Evolutionary conservation across 2,329 filamentous ascomycete species (phyloP).

Genomic region (Hymenoscyphus albidus): DNA sequence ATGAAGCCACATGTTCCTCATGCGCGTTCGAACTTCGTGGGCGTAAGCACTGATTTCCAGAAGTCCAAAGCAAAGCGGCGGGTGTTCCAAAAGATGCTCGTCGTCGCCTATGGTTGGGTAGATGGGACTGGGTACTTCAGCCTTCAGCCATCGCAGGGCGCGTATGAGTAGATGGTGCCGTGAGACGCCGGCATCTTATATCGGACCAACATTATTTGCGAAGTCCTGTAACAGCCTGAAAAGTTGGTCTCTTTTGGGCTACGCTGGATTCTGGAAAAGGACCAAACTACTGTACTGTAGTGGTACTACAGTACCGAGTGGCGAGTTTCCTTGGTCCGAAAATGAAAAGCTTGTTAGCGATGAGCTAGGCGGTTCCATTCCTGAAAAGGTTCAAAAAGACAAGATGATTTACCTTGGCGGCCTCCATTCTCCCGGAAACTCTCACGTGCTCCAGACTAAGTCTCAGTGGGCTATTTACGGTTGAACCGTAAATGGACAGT

Average conservation of each 20-base stretch:
- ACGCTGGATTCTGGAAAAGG: background rate
- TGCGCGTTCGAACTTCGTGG: constrained; percentile 7
- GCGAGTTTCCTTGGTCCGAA: background rate
- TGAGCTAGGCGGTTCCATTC: background rate
- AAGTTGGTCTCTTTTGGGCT: background rate
- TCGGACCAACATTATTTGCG: background rate
- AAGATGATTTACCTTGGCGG: background rate
- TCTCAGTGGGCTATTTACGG: background rate
- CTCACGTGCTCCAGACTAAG: background rate
- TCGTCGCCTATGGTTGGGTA: constrained; percentile 18
- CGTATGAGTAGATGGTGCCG: constrained; percentile 19
- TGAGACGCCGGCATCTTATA: background rate
- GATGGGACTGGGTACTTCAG: background rate
- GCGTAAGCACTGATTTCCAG: background rate
- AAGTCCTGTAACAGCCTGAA: background rate
- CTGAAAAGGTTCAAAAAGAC: background rate
- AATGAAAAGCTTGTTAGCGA: background rate
- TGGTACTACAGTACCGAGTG: too few species aligned
- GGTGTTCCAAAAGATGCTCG: constrained; percentile 29
- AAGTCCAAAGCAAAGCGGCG: constrained; percentile 31
- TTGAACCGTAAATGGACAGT: too few species aligned
- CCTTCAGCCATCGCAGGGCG: constrained; percentile 28
- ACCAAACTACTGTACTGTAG: background rate
- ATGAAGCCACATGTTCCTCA: constrained; percentile 15
- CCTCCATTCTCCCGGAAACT: background rate